Percentiles rank a stretch among this genome's conserved stretches.
phyloP scores from a whole-genome alignment of 164 flowering plant species.

The Vitis labrusca region DNA sequence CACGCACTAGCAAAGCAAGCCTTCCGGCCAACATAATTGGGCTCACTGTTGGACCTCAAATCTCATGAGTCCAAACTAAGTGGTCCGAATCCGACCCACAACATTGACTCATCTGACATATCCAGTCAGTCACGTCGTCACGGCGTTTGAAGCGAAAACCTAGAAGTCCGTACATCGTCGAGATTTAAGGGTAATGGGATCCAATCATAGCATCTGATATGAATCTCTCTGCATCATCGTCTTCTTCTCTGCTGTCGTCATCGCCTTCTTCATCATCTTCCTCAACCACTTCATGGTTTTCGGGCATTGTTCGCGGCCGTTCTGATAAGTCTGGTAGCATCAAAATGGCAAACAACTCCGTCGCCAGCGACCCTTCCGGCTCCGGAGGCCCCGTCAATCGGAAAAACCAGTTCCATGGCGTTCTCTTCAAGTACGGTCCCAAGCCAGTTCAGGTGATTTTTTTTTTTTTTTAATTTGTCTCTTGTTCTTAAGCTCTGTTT shows the following conservation, averaged over 20 bases:
- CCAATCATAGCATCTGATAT: slow-evolving; percentile 15
- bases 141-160: background rate
- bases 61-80: too few relatives aligned
- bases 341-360: slow-evolving; percentile 30
- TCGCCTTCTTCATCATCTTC: slow-evolving; percentile 20
- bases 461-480: background rate
- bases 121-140: too few relatives aligned
- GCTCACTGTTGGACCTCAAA: too few relatives aligned
- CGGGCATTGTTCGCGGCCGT: slow-evolving; percentile 75
- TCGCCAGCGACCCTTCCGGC: slow-evolving; percentile 21
- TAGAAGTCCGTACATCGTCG: background rate
- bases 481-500: background rate
- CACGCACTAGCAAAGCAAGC: too few relatives aligned
- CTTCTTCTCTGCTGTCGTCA: slow-evolving; percentile 24
- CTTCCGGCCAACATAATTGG: too few relatives aligned
- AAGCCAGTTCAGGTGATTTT: slow-evolving; percentile 64
- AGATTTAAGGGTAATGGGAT: background rate
- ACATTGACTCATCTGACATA: too few relatives aligned
- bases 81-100: background rate
- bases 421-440: slow-evolving; percentile 86
- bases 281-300: slow-evolving; percentile 63
- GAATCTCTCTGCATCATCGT: slow-evolving; percentile 28
- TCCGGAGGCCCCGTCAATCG: slow-evolving; percentile 38
- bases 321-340: slow-evolving; percentile 28
- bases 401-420: slow-evolving; percentile 73